phyloP scores from a whole-genome alignment of 2,329 filamentous ascomycete species.

The Talaromyces sp. region DNA sequence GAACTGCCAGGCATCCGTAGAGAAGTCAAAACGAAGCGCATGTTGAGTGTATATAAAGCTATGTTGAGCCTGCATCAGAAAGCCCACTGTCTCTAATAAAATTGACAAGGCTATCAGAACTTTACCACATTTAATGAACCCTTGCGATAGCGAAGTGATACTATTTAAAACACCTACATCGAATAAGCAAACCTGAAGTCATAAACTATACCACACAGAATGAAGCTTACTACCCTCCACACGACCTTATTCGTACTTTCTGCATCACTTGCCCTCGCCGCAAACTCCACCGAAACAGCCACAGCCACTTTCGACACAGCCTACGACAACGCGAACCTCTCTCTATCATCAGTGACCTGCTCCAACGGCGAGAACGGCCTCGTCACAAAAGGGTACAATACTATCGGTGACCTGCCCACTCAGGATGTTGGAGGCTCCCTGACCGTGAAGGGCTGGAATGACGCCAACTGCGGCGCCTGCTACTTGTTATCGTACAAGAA shows the following conservation, averaged over 20 bases:
- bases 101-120: too few species aligned
- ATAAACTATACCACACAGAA: not conserved
- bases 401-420: conserved; percentile 13
- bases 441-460: conserved; percentile 18
- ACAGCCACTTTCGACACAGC: conserved; percentile 15
- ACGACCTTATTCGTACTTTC: not conserved
- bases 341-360: conserved; percentile 15
- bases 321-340: conserved; percentile 15
- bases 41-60: not conserved
- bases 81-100: not conserved
- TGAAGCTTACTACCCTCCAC: not conserved
- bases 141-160: not conserved
- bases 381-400: conserved; percentile 13
- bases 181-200: not conserved
- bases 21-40: not conserved
- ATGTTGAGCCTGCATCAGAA: not conserved
- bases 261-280: not conserved
- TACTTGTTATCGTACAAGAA: conserved; percentile 16
- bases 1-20: not conserved
- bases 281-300: conserved; percentile 4
- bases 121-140: not conserved
- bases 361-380: conserved; percentile 18
- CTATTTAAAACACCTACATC: not conserved
- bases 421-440: conserved; percentile 9
- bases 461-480: conserved; percentile 17